phyloP scores from a whole-genome alignment of 768 basidiomycete species.

The Hygrophorus russula region DNA sequence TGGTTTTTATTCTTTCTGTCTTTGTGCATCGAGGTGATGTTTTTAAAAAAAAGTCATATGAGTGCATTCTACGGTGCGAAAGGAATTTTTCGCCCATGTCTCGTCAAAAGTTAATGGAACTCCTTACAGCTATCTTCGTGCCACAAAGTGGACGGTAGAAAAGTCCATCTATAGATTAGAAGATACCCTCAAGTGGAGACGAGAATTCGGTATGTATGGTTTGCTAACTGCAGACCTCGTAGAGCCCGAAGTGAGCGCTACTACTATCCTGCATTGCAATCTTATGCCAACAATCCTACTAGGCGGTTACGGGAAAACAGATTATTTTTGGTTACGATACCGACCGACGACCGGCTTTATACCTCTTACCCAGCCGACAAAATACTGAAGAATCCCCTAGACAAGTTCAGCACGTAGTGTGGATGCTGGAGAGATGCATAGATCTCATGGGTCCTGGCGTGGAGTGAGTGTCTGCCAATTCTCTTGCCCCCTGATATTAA shows the following conservation, averaged over 20 bases:
- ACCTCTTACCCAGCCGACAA: constrained; percentile 60
- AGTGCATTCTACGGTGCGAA: constrained; percentile 55
- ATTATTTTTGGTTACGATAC: constrained; percentile 69
- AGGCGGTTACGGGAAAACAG: constrained; percentile 78
- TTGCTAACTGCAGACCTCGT: constrained; percentile 47
- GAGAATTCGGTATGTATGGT: constrained; percentile 68
- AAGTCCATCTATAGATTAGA: constrained; percentile 56
- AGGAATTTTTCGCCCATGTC: not conserved
- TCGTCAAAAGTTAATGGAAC: not conserved
- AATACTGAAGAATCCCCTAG: constrained; percentile 61
- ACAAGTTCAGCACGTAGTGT: constrained; percentile 67
- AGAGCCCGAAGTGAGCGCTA: constrained; percentile 53
- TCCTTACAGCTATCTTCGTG: constrained; percentile 52
- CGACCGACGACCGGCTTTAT: constrained; percentile 52
- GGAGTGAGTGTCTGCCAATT: constrained; percentile 39
- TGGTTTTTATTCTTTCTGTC: not conserved
- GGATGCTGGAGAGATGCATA: constrained; percentile 64
- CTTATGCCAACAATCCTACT: not conserved
- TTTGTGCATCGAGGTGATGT: not conserved
- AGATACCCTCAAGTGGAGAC: constrained; percentile 65
- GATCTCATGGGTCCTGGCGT: constrained; percentile 77
- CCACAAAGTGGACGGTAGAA: constrained; percentile 60
- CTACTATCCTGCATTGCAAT: not conserved
- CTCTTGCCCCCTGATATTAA: not conserved
- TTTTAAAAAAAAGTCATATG: constrained; percentile 30